Evolutionary conservation across 1,284 basidiomycete genomes (phyloP).

Genomic region (Leccinum pachyderme): DNA sequence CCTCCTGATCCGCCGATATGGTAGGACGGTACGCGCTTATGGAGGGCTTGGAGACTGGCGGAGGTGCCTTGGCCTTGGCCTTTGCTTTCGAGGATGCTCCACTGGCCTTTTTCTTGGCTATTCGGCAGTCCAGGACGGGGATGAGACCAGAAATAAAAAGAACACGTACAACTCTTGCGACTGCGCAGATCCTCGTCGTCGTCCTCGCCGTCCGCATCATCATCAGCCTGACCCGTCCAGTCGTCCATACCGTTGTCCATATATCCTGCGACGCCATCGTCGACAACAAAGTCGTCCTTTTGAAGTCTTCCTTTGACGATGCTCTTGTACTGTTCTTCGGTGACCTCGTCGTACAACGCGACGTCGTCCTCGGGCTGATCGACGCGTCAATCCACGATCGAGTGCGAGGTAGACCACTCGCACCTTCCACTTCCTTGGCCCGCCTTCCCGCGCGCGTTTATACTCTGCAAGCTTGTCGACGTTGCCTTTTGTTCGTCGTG

Average conservation of each 20-base stretch:
- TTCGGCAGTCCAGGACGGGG: background rate
- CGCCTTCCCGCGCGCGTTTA: constrained; percentile 49
- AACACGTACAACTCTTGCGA: constrained; percentile 45
- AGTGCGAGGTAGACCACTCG: constrained; percentile 8
- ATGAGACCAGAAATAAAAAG: background rate
- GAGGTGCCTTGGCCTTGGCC: constrained; percentile 48
- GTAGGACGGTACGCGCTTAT: constrained; percentile 77
- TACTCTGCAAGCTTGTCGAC: constrained; percentile 49
- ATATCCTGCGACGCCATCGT: constrained; percentile 92
- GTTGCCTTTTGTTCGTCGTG: constrained; percentile 38
- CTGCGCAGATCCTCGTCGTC: constrained; percentile 32
- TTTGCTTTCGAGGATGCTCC: constrained; percentile 37
- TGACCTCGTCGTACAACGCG: constrained; percentile 88
- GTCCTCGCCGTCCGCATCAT: constrained; percentile 43
- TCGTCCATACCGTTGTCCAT: constrained; percentile 97
- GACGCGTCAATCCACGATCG: constrained; percentile 21
- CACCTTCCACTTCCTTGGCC: constrained; percentile 46
- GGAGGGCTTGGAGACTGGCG: constrained; percentile 52
- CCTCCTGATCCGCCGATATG: constrained; percentile 74
- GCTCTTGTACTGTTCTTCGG: constrained; percentile 86
- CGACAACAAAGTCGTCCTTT: constrained; percentile 92
- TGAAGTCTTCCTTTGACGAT: constrained; percentile 88
- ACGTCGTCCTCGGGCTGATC: constrained; percentile 60
- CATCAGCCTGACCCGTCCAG: constrained; percentile 59
- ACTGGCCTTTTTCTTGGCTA: constrained; percentile 46